Conservation (phyloP, 140 eudicot genomes). For the Stevia rebaudiana region DNA sequence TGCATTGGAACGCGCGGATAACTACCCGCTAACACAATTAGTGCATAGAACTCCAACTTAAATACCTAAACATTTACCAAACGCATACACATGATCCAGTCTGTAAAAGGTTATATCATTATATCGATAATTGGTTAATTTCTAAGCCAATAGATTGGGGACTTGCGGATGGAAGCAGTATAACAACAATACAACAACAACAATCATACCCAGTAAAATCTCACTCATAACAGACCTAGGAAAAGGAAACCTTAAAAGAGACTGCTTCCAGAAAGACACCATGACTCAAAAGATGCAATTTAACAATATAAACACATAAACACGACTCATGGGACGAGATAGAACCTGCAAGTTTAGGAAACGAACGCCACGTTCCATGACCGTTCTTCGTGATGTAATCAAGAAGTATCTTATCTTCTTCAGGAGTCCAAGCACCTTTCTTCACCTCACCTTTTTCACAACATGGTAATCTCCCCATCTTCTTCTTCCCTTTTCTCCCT, state of each 20-base stretch:
- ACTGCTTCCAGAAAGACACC: too few relatives aligned
- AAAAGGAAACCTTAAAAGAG: too few relatives aligned
- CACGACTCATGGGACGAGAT: background rate
- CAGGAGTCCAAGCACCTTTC: conserved; percentile 87
- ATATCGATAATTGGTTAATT: background rate
- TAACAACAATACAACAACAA: too few relatives aligned
- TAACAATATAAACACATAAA: background rate
- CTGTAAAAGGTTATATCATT: background rate
- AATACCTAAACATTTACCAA: background rate
- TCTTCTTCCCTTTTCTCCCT: conserved; percentile 20
- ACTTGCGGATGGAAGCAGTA: background rate
- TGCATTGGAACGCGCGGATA: background rate
- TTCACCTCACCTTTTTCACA: conserved; percentile 56
- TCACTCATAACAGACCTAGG: too few relatives aligned
- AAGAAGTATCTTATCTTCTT: conserved; percentile 76
- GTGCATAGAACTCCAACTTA: background rate
- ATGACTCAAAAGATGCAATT: too few relatives aligned
- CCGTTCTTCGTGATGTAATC: conserved; percentile 64
- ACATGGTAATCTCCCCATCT: conserved; percentile 59
- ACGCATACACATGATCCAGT: background rate
- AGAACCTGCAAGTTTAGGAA: conserved; percentile 82
- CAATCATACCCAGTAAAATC: too few relatives aligned
- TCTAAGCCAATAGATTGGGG: background rate
- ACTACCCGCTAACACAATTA: conserved; percentile 1
- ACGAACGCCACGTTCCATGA: conserved; percentile 77